Evolutionary conservation across 2,329 filamentous ascomycete genomes (phyloP).

Genomic region (Madurella fahalii): DNA sequence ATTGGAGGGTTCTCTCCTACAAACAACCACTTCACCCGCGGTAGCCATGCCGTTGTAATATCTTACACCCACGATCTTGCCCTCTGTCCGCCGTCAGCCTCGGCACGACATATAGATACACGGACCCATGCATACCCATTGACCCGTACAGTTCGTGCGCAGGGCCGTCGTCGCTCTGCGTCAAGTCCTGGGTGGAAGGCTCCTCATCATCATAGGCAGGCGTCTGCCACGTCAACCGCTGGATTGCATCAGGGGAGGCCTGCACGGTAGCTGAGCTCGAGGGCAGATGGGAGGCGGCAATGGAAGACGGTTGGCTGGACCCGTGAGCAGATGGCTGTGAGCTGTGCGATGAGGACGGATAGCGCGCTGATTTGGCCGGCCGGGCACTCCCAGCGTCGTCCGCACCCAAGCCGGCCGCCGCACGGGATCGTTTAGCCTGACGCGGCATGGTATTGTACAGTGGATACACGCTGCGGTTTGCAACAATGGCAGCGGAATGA

Average conservation of each 20-base stretch:
- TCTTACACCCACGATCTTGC: constrained; percentile 49
- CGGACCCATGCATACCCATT: constrained; percentile 34
- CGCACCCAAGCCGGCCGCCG: constrained; percentile 40
- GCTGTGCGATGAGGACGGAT: constrained; percentile 1
- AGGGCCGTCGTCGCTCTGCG: constrained; percentile 41
- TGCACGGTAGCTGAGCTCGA: not conserved
- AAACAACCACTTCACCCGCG: constrained; percentile 58
- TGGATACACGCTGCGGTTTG: not conserved
- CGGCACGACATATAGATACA: not conserved
- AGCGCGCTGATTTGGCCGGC: constrained; percentile 26
- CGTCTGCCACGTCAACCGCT: constrained; percentile 1
- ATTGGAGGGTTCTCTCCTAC: constrained; percentile 64
- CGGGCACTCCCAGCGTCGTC: constrained; percentile 31
- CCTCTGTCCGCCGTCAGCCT: constrained; percentile 30
- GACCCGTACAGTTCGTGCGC: constrained; percentile 45
- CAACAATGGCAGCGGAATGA: not conserved
- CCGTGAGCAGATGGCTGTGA: constrained; percentile 2
- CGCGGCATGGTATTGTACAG: constrained; percentile 9
- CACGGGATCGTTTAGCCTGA: constrained; percentile 34
- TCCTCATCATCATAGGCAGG: constrained; percentile 29
- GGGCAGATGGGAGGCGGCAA: not conserved
- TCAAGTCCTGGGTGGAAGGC: constrained; percentile 40
- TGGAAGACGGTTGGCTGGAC: constrained; percentile 8
- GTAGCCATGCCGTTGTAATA: constrained; percentile 63
- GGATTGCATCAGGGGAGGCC: not conserved